A percentile compares a stretch with the other conserved stretches of the same genome.
Evolutionary conservation across 495 filamentous ascomycete species (phyloP).

Genomic region (Aspergillus homomorphus): DNA sequence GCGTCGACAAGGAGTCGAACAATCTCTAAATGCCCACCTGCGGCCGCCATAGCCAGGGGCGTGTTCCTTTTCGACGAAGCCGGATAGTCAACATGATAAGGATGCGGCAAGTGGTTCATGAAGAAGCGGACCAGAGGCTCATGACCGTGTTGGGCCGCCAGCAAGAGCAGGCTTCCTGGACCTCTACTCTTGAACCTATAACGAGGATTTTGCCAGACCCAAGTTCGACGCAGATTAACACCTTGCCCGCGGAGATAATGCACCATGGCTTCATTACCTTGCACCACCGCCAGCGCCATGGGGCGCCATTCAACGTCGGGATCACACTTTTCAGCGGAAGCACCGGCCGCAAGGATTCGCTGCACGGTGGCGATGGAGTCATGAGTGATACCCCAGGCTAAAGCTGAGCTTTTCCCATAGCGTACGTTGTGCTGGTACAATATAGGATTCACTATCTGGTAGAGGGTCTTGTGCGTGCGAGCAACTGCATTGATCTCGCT

Average conservation of each 20-base stretch:
- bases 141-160: not conserved
- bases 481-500: slow-evolving; percentile 2
- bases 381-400: not conserved
- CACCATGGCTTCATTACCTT: not conserved
- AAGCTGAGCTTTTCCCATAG: not conserved
- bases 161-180: not conserved
- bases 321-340: not conserved
- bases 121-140: not conserved
- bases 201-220: not conserved
- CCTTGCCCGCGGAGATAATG: not conserved
- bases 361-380: not conserved
- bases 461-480: not conserved
- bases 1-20: not conserved
- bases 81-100: not conserved
- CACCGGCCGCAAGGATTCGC: not conserved
- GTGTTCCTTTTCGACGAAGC: not conserved
- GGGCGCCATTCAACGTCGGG: not conserved
- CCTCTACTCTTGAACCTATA: not conserved
- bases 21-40: not conserved
- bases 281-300: slow-evolving; percentile 1
- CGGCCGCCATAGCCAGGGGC: not conserved
- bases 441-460: not conserved
- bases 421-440: not conserved
- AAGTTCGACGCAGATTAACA: not conserved
- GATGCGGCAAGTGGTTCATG: not conserved